Evolutionary conservation across 257 asterid species (phyloP).

Genomic region (Lycium ferocissimum): DNA sequence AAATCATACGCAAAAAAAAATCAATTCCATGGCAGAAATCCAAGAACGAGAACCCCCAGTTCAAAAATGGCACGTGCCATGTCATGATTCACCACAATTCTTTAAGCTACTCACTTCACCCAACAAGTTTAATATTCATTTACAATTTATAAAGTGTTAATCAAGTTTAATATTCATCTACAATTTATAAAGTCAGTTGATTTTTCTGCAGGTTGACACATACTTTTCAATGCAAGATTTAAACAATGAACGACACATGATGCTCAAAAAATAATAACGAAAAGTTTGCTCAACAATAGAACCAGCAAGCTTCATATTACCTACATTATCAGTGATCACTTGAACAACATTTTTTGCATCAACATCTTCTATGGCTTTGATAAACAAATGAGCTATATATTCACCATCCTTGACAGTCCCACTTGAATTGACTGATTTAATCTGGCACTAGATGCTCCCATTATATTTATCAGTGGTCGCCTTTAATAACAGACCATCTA

Average conservation of each 20-base stretch:
- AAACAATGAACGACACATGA: not conserved
- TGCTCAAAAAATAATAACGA: not conserved
- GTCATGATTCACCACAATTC: not conserved
- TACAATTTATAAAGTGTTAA: not conserved
- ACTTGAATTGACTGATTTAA: not conserved
- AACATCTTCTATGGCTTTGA: not conserved
- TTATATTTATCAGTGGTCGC: too few species aligned
- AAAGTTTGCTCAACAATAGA: not conserved
- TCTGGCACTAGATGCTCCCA: not conserved
- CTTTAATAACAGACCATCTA: too few species aligned
- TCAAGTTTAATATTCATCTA: not conserved
- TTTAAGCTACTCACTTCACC: constrained; percentile 3
- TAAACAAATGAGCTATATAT: not conserved
- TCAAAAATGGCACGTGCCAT: not conserved
- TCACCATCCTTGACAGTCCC: not conserved
- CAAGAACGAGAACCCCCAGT: not conserved
- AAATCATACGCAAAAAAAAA: too few species aligned
- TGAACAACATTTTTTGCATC: not conserved
- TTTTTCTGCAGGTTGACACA: not conserved
- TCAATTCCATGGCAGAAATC: too few species aligned
- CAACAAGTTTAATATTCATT: too few species aligned
- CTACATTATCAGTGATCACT: not conserved
- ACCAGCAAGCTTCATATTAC: not conserved
- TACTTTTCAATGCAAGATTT: not conserved
- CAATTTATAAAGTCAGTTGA: not conserved